Evolutionary conservation across 305 asterid genomes (phyloP).

Genomic region (Rubia peregrina): DNA sequence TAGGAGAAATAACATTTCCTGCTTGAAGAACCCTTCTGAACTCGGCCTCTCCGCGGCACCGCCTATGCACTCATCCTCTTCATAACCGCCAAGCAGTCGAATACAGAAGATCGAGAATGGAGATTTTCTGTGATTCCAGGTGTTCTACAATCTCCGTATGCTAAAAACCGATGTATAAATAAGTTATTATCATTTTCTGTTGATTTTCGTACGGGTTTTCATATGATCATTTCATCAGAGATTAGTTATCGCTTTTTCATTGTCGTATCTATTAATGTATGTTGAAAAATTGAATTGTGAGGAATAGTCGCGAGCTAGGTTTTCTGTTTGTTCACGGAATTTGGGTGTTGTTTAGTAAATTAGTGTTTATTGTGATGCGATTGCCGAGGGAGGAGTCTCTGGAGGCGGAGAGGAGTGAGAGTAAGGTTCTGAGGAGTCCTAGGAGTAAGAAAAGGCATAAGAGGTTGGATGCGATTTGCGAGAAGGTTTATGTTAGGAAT

Average conservation of each 20-base stretch:
- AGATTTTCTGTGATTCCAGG: background rate
- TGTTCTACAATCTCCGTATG: background rate
- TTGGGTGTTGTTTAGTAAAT: conserved; percentile 5
- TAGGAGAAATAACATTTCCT: background rate
- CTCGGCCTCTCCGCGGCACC: conserved; percentile 56
- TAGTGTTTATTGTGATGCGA: conserved; percentile 49
- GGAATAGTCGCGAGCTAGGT: background rate
- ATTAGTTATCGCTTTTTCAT: conserved; percentile 39
- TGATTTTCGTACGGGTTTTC: background rate
- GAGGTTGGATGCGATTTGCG: conserved; percentile 79
- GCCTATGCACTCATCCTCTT: conserved; percentile 17
- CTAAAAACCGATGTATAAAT: background rate
- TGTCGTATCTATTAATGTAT: conserved; percentile 13
- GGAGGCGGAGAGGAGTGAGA: conserved; percentile 39
- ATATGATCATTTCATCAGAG: conserved; percentile 39
- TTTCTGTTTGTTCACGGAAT: background rate
- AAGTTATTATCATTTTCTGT: conserved; percentile 1
- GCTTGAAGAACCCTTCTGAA: conserved; percentile 27
- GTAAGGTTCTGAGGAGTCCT: conserved; percentile 38
- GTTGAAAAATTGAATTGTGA: background rate
- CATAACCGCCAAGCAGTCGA: conserved; percentile 22
- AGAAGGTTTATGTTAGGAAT: conserved; percentile 50
- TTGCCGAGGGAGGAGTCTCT: conserved; percentile 48
- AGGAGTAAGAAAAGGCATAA: conserved; percentile 75
- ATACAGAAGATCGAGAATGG: conserved; percentile 2